Evolutionary conservation across 1,284 basidiomycete genomes (phyloP).

Genomic region (Prillingera fragicola): DNA sequence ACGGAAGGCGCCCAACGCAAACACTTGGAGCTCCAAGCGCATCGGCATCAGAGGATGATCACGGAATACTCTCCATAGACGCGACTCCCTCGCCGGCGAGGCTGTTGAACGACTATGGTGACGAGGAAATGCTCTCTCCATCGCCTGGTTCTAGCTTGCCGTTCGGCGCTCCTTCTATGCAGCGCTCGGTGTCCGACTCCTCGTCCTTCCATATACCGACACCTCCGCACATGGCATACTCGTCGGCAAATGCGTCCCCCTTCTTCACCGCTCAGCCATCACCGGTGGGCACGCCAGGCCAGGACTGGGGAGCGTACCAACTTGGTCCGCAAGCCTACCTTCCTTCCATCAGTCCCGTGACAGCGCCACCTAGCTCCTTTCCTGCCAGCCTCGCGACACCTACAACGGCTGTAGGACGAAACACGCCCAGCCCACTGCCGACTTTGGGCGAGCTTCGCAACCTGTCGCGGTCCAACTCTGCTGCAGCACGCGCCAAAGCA

Average conservation of each 20-base stretch:
- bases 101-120: conserved; percentile 9
- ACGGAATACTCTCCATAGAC: background rate
- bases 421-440: conserved; percentile 43
- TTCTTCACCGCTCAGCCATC: conserved; percentile 21
- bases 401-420: conserved; percentile 18
- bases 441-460: conserved; percentile 40
- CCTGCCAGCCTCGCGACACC: conserved; percentile 10
- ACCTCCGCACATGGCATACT: conserved; percentile 20
- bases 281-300: conserved; percentile 13
- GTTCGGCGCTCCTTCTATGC: conserved; percentile 22
- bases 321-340: conserved; percentile 37
- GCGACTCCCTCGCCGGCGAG: conserved; percentile 4
- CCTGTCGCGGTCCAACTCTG: conserved; percentile 46
- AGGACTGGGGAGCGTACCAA: conserved; percentile 39
- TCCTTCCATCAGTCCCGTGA: conserved; percentile 33
- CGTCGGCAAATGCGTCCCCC: conserved; percentile 10
- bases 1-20: conserved; percentile 69
- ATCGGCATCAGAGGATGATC: background rate
- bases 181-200: conserved; percentile 33
- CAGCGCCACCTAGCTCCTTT: conserved; percentile 17
- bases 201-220: conserved; percentile 33
- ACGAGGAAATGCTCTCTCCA: conserved; percentile 36
- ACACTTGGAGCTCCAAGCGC: conserved; percentile 50
- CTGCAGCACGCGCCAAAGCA: conserved; percentile 42
- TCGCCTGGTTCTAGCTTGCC: conserved; percentile 24